Conservation (phyloP, 768 basidiomycete species). For the Hypholoma fasciculare region DNA sequence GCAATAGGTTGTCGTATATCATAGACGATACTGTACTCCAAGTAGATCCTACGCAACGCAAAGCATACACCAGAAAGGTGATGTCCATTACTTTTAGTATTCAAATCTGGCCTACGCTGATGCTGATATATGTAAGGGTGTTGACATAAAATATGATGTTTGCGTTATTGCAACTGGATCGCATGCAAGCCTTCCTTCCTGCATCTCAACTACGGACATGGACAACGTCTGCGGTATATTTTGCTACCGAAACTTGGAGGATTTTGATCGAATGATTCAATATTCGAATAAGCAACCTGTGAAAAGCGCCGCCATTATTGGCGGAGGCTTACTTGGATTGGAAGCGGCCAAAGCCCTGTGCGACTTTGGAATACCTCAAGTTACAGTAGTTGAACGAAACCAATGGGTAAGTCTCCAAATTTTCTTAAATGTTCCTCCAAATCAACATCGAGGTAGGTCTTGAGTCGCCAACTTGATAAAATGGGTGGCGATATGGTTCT, state of each 20-base stretch:
- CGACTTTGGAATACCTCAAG: conserved; percentile 42
- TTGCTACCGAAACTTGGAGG: conserved; percentile 71
- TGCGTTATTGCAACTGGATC: conserved; percentile 75
- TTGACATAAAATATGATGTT: conserved; percentile 45
- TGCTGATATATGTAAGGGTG: conserved; percentile 3
- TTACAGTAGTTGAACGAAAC: conserved; percentile 17
- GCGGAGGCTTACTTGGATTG: conserved; percentile 70
- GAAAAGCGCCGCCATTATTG: conserved; percentile 56
- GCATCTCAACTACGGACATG: conserved; percentile 41
- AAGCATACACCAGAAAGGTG: conserved; percentile 44
- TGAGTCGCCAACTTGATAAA: conserved; percentile 27
- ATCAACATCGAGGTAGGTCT: conserved; percentile 6
- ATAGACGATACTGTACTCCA: conserved; percentile 18
- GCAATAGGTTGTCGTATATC: conserved; percentile 49
- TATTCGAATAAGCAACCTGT: conserved; percentile 50
- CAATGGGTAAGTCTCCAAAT: conserved; percentile 12
- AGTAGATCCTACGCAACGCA: conserved; percentile 25
- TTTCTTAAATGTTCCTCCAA: not conserved
- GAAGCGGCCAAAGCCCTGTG: conserved; percentile 75
- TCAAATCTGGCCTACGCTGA: not conserved
- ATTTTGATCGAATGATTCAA: conserved; percentile 62
- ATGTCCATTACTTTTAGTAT: conserved; percentile 32
- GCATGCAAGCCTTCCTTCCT: conserved; percentile 59
- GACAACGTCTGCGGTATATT: conserved; percentile 55
- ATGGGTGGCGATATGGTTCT: conserved; percentile 24